Evolutionary conservation across 192 early-diverging fungal species (phyloP).

Genomic region (Gaertneriomyces sp.): DNA sequence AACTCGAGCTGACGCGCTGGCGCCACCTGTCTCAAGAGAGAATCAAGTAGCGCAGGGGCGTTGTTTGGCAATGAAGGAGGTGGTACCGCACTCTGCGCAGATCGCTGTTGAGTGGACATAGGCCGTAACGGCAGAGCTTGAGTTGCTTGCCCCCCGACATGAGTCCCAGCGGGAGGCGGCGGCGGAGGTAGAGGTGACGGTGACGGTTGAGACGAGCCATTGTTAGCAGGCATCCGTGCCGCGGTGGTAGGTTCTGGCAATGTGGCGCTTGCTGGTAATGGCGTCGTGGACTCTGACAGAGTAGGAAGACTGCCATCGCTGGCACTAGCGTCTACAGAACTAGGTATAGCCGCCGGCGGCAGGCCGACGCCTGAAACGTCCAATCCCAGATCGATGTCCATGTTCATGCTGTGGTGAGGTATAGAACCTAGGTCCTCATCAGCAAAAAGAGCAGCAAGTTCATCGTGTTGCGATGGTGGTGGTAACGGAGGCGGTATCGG

Average conservation of each 20-base stretch:
- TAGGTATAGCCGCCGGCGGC: no score
- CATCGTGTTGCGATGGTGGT: conserved; percentile 5
- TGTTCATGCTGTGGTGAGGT: no score
- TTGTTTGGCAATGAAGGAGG: not conserved
- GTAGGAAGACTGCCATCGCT: no score
- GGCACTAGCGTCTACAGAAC: no score
- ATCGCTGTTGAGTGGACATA: not conserved
- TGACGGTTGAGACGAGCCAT: not conserved
- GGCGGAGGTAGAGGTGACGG: not conserved
- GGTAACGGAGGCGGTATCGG: not conserved
- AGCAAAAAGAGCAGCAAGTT: conserved; percentile 24
- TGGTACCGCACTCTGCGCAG: not conserved
- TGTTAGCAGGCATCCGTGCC: not conserved
- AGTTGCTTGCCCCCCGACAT: not conserved
- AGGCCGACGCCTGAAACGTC: no score
- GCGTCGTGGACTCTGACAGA: no score
- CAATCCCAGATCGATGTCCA: no score
- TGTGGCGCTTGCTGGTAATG: no score
- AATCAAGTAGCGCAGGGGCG: conserved; percentile 1
- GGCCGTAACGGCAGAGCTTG: not conserved
- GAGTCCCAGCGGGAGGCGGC: not conserved
- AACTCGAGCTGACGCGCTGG: conserved; percentile 13
- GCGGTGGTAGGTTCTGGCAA: not conserved
- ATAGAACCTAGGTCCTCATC: no score
- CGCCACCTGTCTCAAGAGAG: conserved; percentile 16